Base-by-base conservation (phyloP, 2,329 filamentous ascomycete genomes). In the Fusarium circinatum region DNA sequence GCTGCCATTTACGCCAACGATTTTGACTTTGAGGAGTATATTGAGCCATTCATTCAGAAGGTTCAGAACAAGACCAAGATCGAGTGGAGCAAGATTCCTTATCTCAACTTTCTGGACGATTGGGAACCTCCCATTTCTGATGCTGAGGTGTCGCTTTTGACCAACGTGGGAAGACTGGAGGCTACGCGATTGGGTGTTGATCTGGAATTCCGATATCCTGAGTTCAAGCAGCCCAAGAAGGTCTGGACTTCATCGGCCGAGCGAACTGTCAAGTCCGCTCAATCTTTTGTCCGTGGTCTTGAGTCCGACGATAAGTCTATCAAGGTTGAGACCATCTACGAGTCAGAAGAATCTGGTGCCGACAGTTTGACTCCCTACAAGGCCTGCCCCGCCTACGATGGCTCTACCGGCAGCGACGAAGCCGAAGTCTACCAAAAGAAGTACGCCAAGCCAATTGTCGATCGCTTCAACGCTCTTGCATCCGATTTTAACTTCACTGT, bases 171-270 rank as follows among this genome's bases (percentile, higher is more conserved):
- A n/a, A 85, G 85, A 69, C 83, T 91, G 9, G 89, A 92, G 78
- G 88, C 90, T 4, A 86, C 88, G 24, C 85, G 89, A 71, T 83
- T 92, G 17, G 90, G 90, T 24, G 86, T 89, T 9, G 85, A 89
- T 62, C 80, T 92, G 24, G 85, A 85, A 22, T 87, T 91, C 75
- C 84, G 89, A 55, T 92, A 92, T 75, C 87, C 87, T 0, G 80
- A 83, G 47, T 81, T 92, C 42, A 84, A 81, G 63, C 77, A 86
- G 10, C 90, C 90, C 1, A 82, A 84, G 67, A 86, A 86, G 55
- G 84, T 92, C 4, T 92, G 90, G 89, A 86, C 89, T 4, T 90
- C 88, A 12, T 91, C 89, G 0, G 90, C 90, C 0, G 89, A 91
- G 79, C 83, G 90, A 24, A 92, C 90, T 0, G 83, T 85, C 48